A percentile compares a stretch with the other conserved stretches of the same genome.
Conservation (phyloP, 177 flowering plant species). For the Vitis hybrid region DNA sequence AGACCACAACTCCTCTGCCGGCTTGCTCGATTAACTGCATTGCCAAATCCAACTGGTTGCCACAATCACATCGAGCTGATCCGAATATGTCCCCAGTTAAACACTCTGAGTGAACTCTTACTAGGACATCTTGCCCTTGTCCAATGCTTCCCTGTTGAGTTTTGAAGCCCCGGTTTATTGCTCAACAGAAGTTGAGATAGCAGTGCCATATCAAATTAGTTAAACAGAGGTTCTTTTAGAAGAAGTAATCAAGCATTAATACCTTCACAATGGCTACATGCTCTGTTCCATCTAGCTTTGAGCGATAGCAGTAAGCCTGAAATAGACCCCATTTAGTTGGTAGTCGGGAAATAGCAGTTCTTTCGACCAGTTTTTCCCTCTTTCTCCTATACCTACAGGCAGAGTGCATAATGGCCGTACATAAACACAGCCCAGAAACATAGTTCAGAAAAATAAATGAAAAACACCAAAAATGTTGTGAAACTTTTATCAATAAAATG, state of each 20-base stretch:
- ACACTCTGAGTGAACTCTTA: slow-evolving; percentile 89
- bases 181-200: background rate
- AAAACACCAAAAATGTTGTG: too few species aligned
- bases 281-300: slow-evolving; percentile 80
- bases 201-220: background rate
- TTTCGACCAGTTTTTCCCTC: slow-evolving; percentile 80
- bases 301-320: slow-evolving; percentile 65
- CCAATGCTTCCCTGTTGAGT: slow-evolving; percentile 67
- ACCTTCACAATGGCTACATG: slow-evolving; percentile 68
- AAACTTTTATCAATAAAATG: too few species aligned
- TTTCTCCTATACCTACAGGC: slow-evolving; percentile 75
- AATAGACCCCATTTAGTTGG: slow-evolving; percentile 89
- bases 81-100: slow-evolving; percentile 91
- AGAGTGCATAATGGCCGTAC: background rate
- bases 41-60: slow-evolving; percentile 80
- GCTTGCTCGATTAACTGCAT: slow-evolving; percentile 78
- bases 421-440: too few species aligned
- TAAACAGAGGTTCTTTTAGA: background rate
- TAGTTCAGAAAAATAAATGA: too few species aligned
- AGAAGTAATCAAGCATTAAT: background rate
- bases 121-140: slow-evolving; percentile 81
- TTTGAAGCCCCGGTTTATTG: background rate
- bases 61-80: slow-evolving; percentile 88
- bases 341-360: slow-evolving; percentile 62
- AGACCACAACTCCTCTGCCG: slow-evolving; percentile 78